These are phyloP conservation scores for Penicillium fimorum DNA, from an alignment of 495 filamentous ascomycete genomes.

Conservation along the genomic window DNA sequence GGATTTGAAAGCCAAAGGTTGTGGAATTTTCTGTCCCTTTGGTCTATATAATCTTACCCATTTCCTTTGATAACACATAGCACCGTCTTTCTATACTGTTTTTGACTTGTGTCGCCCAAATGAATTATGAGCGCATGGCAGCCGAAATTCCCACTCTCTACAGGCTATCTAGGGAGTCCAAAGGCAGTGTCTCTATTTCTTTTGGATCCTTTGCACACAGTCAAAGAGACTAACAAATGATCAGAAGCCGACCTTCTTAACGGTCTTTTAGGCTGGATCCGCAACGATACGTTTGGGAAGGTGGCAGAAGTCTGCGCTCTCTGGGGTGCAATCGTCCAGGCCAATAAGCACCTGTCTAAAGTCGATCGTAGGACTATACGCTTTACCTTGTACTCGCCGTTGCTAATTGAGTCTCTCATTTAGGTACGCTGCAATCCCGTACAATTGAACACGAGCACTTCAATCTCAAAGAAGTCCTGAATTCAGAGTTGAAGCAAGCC, in stretches of 20 bases:
- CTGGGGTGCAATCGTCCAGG: slow-evolving; percentile 8
- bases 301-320: slow-evolving; percentile 3
- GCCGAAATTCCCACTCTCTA: slow-evolving; percentile 1
- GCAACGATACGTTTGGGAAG: slow-evolving; percentile 9
- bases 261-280: slow-evolving; percentile 8
- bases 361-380: slow-evolving; percentile 2
- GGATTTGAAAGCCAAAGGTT: background rate
- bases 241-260: slow-evolving; percentile 1
- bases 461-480: background rate
- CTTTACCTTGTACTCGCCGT: background rate
- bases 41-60: background rate
- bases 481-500: background rate
- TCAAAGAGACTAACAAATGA: background rate
- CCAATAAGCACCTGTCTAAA: slow-evolving; percentile 1
- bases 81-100: background rate
- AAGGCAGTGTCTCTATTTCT: background rate
- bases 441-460: background rate
- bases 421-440: background rate
- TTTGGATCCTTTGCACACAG: background rate
- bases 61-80: background rate
- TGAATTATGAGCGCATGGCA: slow-evolving; percentile 8
- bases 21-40: background rate
- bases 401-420: background rate
- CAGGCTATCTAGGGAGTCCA: background rate
- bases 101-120: background rate